Base-by-base conservation (phyloP, 192 early-diverging fungal genomes). In the Entomortierella beljakovae region DNA sequence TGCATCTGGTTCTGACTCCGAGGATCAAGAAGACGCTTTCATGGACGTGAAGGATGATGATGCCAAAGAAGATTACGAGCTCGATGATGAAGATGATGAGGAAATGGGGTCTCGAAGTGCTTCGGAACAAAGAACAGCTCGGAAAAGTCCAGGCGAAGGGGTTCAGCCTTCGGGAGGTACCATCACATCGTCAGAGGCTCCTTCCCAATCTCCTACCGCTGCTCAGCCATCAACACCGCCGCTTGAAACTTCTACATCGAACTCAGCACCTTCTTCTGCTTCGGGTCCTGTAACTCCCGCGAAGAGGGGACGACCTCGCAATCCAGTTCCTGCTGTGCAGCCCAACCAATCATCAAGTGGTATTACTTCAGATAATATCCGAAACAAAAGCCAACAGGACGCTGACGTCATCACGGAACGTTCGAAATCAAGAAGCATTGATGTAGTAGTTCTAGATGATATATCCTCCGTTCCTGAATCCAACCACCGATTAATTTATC, bases 231-330 rank as follows among this genome's bases (percentile, higher is more conserved):
- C 63, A 6, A 74, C 71, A 6, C 63, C 71, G 0, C 65, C 70
- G 7, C 32, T 52, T 16, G 53, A 48, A 23, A 59, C 61, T 31
- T 42, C 54, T 38, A 7, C 46, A 9, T 23, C 66, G 26, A n/a
- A n/a, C n/a, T 51, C 46, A 0, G 55, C 29, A 38, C 46, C 61
- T 5, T 38, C 56, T 18, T 51, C 71, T 0, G 51, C 60, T 8
- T 54, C 71, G 0, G 48, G 60, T 9, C 53, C 53, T 2, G 26
- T 58, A 10, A 61, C 66, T 18, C 66, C 73, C n/a, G 73, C 65
- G 15, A 77, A 77, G 60, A 62, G 73, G 59, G 73, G 73, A 2
- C 73, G 73, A 26, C 73, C 73, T 15, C 73, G 73, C 16, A 77
- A 77, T 35, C 61, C 61, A 15, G 60, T 62, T 0, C 37, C 49